Percentiles rank a stretch among this genome's conserved stretches.
phyloP scores from a whole-genome alignment of 2,329 filamentous ascomycete species.

The Bisporella sp. region DNA sequence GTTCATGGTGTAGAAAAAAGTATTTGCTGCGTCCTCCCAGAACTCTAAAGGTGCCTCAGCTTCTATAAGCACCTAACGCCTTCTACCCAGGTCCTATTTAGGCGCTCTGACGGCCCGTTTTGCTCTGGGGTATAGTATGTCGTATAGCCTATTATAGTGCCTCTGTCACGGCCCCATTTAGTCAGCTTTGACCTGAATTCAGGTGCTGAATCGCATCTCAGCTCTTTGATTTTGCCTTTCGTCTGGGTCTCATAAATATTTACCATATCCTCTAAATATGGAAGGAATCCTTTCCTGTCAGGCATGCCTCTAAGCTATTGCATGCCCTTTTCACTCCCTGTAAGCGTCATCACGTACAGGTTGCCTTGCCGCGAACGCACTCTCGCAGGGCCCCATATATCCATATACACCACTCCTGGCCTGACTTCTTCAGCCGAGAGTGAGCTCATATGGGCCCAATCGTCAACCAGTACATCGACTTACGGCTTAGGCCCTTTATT shows the following conservation, averaged over 20 bases:
- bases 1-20: not conserved
- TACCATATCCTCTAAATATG: not conserved
- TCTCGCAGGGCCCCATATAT: not conserved
- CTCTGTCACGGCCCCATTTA: not conserved
- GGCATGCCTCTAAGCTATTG: not conserved
- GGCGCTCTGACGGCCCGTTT: not conserved
- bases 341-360: not conserved
- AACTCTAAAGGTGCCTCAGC: not conserved
- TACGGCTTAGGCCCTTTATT: not conserved
- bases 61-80: not conserved
- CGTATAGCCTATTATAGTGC: not conserved
- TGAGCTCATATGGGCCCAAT: not conserved
- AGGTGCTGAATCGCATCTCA: not conserved
- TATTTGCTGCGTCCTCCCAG: not conserved
- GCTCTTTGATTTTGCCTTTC: not conserved
- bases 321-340: not conserved
- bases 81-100: not conserved
- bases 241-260: not conserved
- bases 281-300: not conserved
- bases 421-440: no score
- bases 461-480: not conserved
- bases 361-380: not conserved
- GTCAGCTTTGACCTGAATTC: not conserved
- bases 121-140: not conserved
- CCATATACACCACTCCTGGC: not conserved